Conservation (phyloP, 352 stramenopile species). For the Globisporangium nodosum region DNA sequence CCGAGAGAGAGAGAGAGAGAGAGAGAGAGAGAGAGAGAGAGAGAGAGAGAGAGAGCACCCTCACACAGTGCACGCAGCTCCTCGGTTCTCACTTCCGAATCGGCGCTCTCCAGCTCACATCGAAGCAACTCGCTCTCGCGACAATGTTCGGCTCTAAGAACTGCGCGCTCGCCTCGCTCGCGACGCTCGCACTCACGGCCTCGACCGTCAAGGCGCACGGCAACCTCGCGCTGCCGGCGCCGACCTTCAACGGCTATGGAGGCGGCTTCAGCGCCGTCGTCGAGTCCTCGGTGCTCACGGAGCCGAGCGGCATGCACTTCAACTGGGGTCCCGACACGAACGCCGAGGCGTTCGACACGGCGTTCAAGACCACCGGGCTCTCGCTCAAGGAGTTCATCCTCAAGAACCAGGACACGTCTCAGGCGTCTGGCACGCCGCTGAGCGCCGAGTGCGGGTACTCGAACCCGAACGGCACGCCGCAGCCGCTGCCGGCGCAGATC, state of each 20-base stretch:
- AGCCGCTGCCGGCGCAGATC: slow-evolving; percentile 9
- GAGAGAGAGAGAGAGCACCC: too few species aligned
- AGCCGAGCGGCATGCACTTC: slow-evolving; percentile 6
- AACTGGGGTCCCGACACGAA: slow-evolving; percentile 5
- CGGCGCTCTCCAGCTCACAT: not conserved
- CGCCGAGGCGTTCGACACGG: slow-evolving; percentile 6
- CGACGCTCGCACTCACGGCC: not conserved
- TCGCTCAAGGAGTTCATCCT: slow-evolving; percentile 15
- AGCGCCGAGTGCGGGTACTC: slow-evolving; percentile 10
- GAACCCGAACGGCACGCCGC: slow-evolving; percentile 8
- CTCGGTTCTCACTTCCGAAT: not conserved
- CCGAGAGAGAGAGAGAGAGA: too few species aligned
- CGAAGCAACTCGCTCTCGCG: not conserved
- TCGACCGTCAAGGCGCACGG: not conserved
- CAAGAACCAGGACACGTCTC: slow-evolving; percentile 9
- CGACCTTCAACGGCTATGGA: slow-evolving; percentile 9
- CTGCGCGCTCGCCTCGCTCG: slow-evolving; percentile 3
- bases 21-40: too few species aligned
- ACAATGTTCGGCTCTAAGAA: slow-evolving; percentile 3
- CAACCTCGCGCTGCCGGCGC: slow-evolving; percentile 1
- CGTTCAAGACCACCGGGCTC: slow-evolving; percentile 4
- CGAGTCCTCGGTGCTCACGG: not conserved
- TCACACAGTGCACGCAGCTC: too few species aligned
- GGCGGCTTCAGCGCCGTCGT: slow-evolving; percentile 2
- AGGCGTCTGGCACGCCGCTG: not conserved